These are phyloP conservation scores for Ganoderma boninense DNA, from an alignment of 1,284 basidiomycete species.

Conservation along the genomic window DNA sequence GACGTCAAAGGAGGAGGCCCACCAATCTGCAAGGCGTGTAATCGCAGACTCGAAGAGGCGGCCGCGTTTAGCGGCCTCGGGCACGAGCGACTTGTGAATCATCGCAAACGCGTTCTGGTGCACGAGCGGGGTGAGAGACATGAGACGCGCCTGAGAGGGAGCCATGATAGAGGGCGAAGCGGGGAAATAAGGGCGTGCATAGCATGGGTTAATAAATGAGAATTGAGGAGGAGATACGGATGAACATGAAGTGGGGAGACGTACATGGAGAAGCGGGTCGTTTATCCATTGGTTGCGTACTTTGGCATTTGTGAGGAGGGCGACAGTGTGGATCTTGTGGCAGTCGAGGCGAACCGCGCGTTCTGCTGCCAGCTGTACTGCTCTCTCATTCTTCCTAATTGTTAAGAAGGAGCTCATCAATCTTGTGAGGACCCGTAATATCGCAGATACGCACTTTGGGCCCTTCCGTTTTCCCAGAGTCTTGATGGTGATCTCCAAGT, in stretches of 20 bases:
- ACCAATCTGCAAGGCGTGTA: constrained; percentile 82
- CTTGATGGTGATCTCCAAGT: constrained; percentile 70
- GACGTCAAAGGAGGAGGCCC: constrained; percentile 76
- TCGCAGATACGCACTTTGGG: constrained; percentile 38
- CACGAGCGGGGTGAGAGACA: constrained; percentile 84
- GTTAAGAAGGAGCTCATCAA: neutral
- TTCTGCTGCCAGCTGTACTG: constrained; percentile 63
- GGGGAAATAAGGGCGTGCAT: neutral
- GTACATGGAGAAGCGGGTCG: constrained; percentile 83
- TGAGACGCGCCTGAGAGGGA: constrained; percentile 74
- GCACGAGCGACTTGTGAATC: constrained; percentile 86
- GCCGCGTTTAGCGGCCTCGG: constrained; percentile 82
- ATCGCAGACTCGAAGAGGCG: constrained; percentile 87
- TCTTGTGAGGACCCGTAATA: neutral
- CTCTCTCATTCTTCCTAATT: constrained; percentile 53
- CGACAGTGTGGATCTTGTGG: constrained; percentile 89
- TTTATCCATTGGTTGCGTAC: constrained; percentile 89
- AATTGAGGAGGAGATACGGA: neutral
- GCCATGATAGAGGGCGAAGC: neutral
- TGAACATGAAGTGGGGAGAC: constrained; percentile 42
- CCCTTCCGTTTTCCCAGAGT: constrained; percentile 47
- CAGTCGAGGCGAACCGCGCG: constrained; percentile 78
- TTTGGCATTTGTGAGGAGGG: constrained; percentile 79
- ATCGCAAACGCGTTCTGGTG: constrained; percentile 81
- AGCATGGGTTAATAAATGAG: neutral